Conservation (phyloP, 1,284 basidiomycete genomes). For the Ceratorhiza oryzae-sativae region DNA sequence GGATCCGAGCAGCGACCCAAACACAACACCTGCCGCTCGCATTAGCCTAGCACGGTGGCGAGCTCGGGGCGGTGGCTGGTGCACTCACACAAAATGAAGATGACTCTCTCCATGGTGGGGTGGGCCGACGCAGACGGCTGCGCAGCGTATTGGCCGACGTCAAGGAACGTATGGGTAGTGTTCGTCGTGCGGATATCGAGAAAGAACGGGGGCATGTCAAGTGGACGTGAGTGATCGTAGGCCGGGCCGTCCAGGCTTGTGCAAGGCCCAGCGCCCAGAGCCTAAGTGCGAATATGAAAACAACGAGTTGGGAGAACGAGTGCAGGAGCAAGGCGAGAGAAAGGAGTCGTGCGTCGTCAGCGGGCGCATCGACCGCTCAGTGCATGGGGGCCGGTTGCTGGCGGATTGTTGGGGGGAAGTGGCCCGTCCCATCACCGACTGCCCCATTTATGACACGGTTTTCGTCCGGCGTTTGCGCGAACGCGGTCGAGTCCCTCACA, state of each 20-base stretch:
- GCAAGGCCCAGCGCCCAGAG: conserved; percentile 13
- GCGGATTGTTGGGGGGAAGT: no score
- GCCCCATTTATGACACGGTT: conserved; percentile 1
- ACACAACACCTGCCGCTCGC: conserved; percentile 14
- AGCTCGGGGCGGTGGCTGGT: no score
- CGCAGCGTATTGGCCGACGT: background rate
- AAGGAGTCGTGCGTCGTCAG: background rate
- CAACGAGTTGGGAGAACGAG: conserved; percentile 17
- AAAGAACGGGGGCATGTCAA: conserved; percentile 31
- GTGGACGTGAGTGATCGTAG: conserved; percentile 34
- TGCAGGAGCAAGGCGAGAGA: background rate
- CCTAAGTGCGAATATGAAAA: conserved; percentile 15
- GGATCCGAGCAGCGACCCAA: conserved; percentile 22
- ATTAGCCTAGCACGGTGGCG: background rate
- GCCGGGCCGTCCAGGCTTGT: background rate
- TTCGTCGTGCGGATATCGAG: background rate
- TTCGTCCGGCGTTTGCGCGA: conserved; percentile 18
- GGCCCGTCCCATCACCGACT: background rate
- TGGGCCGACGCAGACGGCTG: background rate
- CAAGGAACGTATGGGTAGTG: conserved; percentile 21
- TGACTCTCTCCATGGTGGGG: background rate
- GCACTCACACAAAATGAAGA: conserved; percentile 31
- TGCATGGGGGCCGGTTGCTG: conserved; percentile 8
- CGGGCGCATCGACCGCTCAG: conserved; percentile 21
- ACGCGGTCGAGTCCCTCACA: conserved; percentile 26